phyloP scores from a whole-genome alignment of 345 rosid genomes.

The Barbarea vulgaris region DNA sequence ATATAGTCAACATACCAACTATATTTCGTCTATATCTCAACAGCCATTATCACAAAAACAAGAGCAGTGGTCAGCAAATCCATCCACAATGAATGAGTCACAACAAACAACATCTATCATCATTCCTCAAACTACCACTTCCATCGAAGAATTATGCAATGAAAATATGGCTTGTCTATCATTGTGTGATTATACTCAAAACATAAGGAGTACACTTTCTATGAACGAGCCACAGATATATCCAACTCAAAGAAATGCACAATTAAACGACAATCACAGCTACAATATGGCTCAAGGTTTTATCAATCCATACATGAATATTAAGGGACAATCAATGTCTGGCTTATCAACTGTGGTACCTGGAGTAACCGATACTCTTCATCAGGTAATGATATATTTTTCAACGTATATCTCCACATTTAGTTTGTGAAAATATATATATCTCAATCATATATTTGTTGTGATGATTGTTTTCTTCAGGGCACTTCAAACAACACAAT shows the following conservation, averaged over 20 bases:
- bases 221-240: not conserved
- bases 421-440: not conserved
- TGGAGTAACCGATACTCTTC: not conserved
- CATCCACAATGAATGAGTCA: not conserved
- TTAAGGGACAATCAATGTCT: not conserved
- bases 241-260: constrained; percentile 2
- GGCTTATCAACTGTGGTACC: not conserved
- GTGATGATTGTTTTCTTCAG: not conserved
- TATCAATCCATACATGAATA: not conserved
- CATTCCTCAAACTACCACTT: constrained; percentile 12
- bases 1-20: not conserved
- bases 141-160: not conserved
- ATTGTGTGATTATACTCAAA: not conserved
- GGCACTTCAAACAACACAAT: not conserved
- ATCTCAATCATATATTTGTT: not conserved
- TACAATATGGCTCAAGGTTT: constrained; percentile 5
- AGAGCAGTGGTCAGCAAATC: not conserved
- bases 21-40: not conserved
- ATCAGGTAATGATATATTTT: constrained; percentile 23
- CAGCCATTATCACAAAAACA: not conserved
- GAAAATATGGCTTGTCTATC: constrained; percentile 16
- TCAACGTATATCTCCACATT: not conserved
- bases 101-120: constrained; percentile 2
- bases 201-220: not conserved
- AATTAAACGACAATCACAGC: not conserved